A percentile compares a stretch with the other conserved stretches of the same genome.
These are phyloP conservation scores for Tetracladium setigerum DNA, from an alignment of 495 filamentous ascomycete genomes.

Conservation along the genomic window DNA sequence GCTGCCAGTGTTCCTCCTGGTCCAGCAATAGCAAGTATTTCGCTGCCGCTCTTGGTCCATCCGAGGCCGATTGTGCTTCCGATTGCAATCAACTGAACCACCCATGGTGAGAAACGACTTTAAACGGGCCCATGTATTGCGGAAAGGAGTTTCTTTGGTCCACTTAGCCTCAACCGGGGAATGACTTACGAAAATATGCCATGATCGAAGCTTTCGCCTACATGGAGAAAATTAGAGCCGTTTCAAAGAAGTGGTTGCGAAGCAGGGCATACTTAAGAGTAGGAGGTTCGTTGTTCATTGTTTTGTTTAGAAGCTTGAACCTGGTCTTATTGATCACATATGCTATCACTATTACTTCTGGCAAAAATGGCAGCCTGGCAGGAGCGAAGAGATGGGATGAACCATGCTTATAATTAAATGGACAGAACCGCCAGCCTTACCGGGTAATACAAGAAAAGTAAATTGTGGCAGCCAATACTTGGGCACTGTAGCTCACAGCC, in stretches of 20 bases:
- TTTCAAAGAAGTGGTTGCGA: too few relatives aligned
- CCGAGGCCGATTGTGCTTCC: conserved; percentile 27
- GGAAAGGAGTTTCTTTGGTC: not conserved
- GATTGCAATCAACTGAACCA: conserved; percentile 29
- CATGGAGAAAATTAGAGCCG: not conserved
- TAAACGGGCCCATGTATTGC: too few relatives aligned
- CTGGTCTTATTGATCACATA: not conserved
- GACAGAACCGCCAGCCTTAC: too few relatives aligned
- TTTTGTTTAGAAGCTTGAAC: too few relatives aligned
- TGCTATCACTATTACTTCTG: not conserved
- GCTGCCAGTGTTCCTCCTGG: conserved; percentile 25
- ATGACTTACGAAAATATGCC: not conserved
- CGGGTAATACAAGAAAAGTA: conserved; percentile 1
- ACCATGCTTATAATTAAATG: not conserved
- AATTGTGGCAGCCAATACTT: not conserved
- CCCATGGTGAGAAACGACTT: not conserved
- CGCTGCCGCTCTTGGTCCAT: conserved; percentile 20
- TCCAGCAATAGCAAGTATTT: conserved; percentile 26
- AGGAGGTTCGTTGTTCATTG: too few relatives aligned
- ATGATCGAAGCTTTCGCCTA: not conserved
- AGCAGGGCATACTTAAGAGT: too few relatives aligned
- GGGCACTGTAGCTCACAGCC: too few relatives aligned
- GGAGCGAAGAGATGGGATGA: not conserved
- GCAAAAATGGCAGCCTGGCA: not conserved
- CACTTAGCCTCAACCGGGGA: not conserved